Evolutionary conservation across 176 grass and related monocot species (phyloP), one percentile per base, ranked within the genome.

Genomic region (Eleusine indica): DNA sequence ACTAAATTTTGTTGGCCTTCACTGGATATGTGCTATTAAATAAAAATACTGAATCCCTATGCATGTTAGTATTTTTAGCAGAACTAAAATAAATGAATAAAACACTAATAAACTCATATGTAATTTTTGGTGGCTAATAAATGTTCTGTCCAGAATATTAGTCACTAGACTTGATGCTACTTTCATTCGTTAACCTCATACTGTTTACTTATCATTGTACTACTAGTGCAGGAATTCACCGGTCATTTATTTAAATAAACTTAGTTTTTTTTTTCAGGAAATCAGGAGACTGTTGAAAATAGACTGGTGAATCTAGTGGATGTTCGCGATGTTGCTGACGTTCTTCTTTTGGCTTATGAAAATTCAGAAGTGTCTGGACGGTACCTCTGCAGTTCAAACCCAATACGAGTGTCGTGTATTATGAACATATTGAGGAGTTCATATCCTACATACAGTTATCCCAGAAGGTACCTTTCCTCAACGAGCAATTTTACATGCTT

Each of bases 301-400:
- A 63, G 16, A 65, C 1, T 29, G 15, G 54, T 18, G 16, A 86
- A 80, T 80, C 37, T 86, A 21, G 76, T 86, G n/a, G 84, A 86
- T 44, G 84, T 86, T 74, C 84, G 69, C 65, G 84, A 86, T 67
- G 84, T 86, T 10, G 69, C 84, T 21, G 69, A 66, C 7, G 76
- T 77, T 51, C 69, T 86, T 86, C 46, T 80, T 28, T 43, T 86
- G 84, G 69, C 16, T 15, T 86, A 86, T 9, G 76, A 80, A 43
- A 86, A 54, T 43, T 7, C 58, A 14, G 58, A 35, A n/a, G 84
- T 57, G 1, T 86, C 81, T 28, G 80, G 86, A 71, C 81, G 86
- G 1, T 83, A 88, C 68, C 51, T 88, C 35, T 88, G 86, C 74
- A 73, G 30, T 73, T 83, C 86, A 47, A 3, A 19, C 21, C 43